Conservation (phyloP, 1,284 basidiomycete genomes). For the Cryptococcus sp. region DNA sequence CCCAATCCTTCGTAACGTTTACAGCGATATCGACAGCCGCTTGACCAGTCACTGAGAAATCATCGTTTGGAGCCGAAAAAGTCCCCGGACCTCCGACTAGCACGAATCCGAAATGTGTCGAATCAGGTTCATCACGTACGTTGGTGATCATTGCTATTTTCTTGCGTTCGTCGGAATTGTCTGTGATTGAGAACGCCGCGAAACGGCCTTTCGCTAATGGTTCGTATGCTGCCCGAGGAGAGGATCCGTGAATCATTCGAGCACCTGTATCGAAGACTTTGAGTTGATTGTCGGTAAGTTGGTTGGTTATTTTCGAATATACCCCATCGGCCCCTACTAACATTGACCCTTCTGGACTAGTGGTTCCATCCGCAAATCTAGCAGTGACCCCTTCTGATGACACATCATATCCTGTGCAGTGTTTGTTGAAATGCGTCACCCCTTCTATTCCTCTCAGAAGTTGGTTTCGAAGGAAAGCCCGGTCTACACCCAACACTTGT, state of each 20-base stretch:
- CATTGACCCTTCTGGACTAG: slow-evolving; percentile 6
- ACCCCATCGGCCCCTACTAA: slow-evolving; percentile 10
- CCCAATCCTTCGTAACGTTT: slow-evolving; percentile 7
- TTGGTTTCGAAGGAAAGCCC: slow-evolving; percentile 1
- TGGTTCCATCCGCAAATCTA: slow-evolving; percentile 6
- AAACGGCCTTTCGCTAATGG: slow-evolving; percentile 12
- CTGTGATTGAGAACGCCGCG: neutral
- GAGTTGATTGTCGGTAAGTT: slow-evolving; percentile 5
- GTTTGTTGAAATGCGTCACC: slow-evolving; percentile 3
- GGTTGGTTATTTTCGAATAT: slow-evolving; percentile 9
- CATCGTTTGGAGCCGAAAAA: slow-evolving; percentile 11
- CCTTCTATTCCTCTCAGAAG: slow-evolving; percentile 7
- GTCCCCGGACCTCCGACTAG: slow-evolving; percentile 9
- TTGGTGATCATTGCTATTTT: slow-evolving; percentile 12
- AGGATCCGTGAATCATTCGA: slow-evolving; percentile 12
- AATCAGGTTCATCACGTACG: slow-evolving; percentile 11
- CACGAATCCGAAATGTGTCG: slow-evolving; percentile 9
- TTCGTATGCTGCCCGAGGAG: slow-evolving; percentile 10
- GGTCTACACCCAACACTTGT: neutral
- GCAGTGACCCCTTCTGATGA: slow-evolving; percentile 4
- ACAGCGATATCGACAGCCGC: slow-evolving; percentile 6
- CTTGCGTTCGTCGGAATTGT: neutral
- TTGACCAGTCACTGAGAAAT: slow-evolving; percentile 10
- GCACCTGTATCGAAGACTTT: slow-evolving; percentile 14
- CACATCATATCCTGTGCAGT: slow-evolving; percentile 8